Conservation (phyloP, 2,329 filamentous ascomycete genomes). For the Aschersonia sp. region DNA sequence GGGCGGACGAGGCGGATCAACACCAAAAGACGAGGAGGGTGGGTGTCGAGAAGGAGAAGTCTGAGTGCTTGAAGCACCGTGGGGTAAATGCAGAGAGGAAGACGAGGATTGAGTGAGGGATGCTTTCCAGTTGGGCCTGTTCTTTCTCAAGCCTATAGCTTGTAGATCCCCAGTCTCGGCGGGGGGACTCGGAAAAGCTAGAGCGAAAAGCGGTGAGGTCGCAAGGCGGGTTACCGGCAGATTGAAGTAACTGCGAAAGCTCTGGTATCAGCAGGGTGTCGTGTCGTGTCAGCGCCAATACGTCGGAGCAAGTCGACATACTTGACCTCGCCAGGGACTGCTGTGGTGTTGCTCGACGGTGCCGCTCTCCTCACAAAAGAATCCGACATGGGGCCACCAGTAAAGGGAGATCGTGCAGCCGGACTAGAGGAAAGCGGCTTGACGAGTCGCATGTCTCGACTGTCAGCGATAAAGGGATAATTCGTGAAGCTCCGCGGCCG, state of each 20-base stretch:
- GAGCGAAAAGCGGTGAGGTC: slow-evolving; percentile 7
- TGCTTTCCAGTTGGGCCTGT: slow-evolving; percentile 2
- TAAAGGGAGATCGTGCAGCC: not conserved
- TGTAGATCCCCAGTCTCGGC: slow-evolving; percentile 1
- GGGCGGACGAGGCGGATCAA: slow-evolving; percentile 41
- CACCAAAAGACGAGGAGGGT: slow-evolving; percentile 10
- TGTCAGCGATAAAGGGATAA: not conserved
- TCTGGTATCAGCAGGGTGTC: not conserved
- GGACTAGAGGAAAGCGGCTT: not conserved
- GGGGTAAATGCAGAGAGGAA: slow-evolving; percentile 1
- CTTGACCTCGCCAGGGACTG: slow-evolving; percentile 9
- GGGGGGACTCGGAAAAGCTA: slow-evolving; percentile 5
- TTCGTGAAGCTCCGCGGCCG: not conserved
- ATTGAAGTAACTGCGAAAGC: slow-evolving; percentile 18
- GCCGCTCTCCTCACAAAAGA: slow-evolving; percentile 2
- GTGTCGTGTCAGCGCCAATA: not conserved
- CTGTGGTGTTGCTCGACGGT: not conserved
- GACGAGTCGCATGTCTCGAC: not conserved
- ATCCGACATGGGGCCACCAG: slow-evolving; percentile 8
- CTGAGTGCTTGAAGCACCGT: not conserved
- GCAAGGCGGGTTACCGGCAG: slow-evolving; percentile 9
- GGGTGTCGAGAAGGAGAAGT: slow-evolving; percentile 1
- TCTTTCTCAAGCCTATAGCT: slow-evolving; percentile 1
- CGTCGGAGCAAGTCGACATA: slow-evolving; percentile 4
- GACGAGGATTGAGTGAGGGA: not conserved